Evolutionary conservation across 805 yeast genomes (phyloP), one percentile per base, ranked within the genome.

Genomic region (Yamadazyma philogaea): DNA sequence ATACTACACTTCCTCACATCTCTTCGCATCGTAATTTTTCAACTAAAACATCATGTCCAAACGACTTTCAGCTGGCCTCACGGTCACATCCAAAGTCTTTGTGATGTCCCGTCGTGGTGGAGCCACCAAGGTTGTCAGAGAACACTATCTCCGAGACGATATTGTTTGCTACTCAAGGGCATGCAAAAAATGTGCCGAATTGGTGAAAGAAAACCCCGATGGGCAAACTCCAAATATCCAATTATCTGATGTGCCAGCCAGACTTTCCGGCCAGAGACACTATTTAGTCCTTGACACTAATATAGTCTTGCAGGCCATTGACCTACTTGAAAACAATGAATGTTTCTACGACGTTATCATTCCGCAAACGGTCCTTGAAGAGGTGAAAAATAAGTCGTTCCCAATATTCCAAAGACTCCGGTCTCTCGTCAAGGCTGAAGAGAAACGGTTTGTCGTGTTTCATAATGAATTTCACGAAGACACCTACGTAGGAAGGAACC

Each of bases 341-440:
- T 83, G 86, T 41, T 87, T 93, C 56, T 83, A 75, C 55, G 98
- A 93, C 63, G 96, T 90, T 14, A 83, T 93, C 43, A 69, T 93
- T n/a, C 96, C 98, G 1, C 99, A 93, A 60, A 85, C 95, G 6
- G 97, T 88, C 2, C 70, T 93, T 27, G 97, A 95, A 52, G 98
- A 93, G 62, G 96, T 91, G 7, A 79, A 87, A 50, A 88, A 88
- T 59, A 74, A 83, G 56, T 87, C 96, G 39, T 79, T 82, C 56
- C 96, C 99, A 3, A 82, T 91, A 15, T 93, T 90, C 60, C 81
- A 86, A 54, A 75, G 99, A 58, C 64, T 91, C 37, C 75, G 97
- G 55, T 77, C 85, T 2, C 67, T 93, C 15, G 81, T 87, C 22
- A 83, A 86, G 52, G 72, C 78, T 34, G 87, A 82, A 40, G 85